Conservation (phyloP, 1,284 basidiomycete genomes). For the Cryptococcus wingfieldii region DNA sequence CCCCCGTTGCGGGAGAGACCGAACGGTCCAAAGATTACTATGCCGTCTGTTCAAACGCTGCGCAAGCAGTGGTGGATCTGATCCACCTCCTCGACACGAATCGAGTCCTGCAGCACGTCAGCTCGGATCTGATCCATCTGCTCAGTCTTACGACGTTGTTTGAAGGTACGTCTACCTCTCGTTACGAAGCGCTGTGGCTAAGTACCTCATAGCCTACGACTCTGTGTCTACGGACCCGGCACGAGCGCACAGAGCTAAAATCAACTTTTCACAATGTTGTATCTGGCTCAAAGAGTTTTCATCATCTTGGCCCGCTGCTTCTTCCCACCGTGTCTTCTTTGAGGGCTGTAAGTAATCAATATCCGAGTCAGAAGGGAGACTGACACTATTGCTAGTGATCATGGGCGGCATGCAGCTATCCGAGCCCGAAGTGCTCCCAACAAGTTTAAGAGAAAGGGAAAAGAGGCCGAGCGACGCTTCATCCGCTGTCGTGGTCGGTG, state of each 20-base stretch:
- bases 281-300: slow-evolving; percentile 41
- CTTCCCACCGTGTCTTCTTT: slow-evolving; percentile 43
- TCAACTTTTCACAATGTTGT: slow-evolving; percentile 44
- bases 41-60: slow-evolving; percentile 35
- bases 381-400: slow-evolving; percentile 22
- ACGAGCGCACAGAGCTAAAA: slow-evolving; percentile 28
- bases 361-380: background rate
- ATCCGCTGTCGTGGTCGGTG: slow-evolving; percentile 8
- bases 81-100: slow-evolving; percentile 33
- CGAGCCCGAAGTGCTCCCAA: background rate
- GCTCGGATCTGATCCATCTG: slow-evolving; percentile 43
- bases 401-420: slow-evolving; percentile 33
- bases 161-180: slow-evolving; percentile 24
- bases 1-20: background rate
- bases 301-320: slow-evolving; percentile 40
- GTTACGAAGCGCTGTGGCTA: background rate
- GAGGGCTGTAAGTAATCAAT: slow-evolving; percentile 32
- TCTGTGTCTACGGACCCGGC: slow-evolving; percentile 11
- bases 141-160: slow-evolving; percentile 40
- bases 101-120: slow-evolving; percentile 32
- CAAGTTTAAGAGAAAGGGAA: too few species aligned
- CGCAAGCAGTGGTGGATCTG: slow-evolving; percentile 34
- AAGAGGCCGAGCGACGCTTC: background rate
- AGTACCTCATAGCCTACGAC: slow-evolving; percentile 22
- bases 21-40: background rate